phyloP scores from a whole-genome alignment of 768 basidiomycete species.

The Cubamyces lactineus region DNA sequence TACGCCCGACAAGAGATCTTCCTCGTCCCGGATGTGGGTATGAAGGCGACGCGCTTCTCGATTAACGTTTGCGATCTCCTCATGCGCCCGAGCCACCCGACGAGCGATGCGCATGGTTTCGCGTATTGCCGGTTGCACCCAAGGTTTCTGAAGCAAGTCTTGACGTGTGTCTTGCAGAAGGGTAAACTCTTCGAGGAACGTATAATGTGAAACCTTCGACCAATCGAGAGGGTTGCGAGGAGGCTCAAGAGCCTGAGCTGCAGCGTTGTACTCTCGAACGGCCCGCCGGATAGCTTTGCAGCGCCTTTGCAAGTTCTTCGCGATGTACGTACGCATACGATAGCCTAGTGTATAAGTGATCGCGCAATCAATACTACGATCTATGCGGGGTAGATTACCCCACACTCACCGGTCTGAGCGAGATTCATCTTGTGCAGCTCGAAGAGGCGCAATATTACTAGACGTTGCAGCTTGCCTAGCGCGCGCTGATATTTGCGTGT shows the following conservation, averaged over 20 bases:
- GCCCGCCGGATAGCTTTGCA: conserved; percentile 31
- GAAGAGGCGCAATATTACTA: conserved; percentile 41
- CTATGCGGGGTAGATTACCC: too few species aligned
- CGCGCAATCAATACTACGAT: too few species aligned
- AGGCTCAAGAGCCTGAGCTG: conserved; percentile 29
- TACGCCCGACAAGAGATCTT: background rate
- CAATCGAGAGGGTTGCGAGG: conserved; percentile 30
- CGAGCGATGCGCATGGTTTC: conserved; percentile 28
- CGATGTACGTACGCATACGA: conserved; percentile 34
- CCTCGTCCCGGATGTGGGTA: conserved; percentile 32
- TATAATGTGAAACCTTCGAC: conserved; percentile 32
- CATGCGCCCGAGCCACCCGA: conserved; percentile 24
- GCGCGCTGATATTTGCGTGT: conserved; percentile 33
- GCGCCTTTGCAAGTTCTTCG: conserved; percentile 33
- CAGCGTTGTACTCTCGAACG: conserved; percentile 31
- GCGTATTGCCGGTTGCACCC: conserved; percentile 33
- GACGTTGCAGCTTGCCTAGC: conserved; percentile 38
- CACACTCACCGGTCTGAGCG: conserved; percentile 38
- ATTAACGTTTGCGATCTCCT: conserved; percentile 32
- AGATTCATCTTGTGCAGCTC: conserved; percentile 44
- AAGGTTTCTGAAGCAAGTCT: conserved; percentile 31
- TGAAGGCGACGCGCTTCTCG: conserved; percentile 33
- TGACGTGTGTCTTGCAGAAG: conserved; percentile 30
- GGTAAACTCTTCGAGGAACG: conserved; percentile 36
- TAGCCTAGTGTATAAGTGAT: conserved; percentile 27